Evolutionary conservation across 768 basidiomycete genomes (phyloP), one percentile per base, ranked within the genome.

Genomic region (Infundibulicybe gibba): DNA sequence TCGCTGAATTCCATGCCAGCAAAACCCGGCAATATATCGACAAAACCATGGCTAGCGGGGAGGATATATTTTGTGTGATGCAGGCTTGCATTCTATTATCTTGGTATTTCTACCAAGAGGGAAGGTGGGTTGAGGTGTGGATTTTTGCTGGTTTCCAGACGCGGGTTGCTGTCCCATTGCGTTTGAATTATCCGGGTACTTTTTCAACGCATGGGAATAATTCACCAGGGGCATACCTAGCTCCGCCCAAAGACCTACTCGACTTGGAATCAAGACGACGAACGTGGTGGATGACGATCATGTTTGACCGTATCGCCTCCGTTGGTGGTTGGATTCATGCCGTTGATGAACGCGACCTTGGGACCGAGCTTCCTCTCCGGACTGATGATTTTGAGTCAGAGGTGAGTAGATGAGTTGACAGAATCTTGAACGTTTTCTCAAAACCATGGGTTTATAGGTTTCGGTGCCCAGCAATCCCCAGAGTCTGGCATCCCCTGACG

Each of bases 51-150:
- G 83, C 85, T n/a, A 89, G 82, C 34, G 90, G 90, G 33, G 81
- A 87, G 62, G 86, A 91, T 54, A 91, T 92, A 47, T 90, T 93
- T 62, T 78, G 79, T 5, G 89, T 92, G 8, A 79, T 92, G 77
- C 89, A 92, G 60, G 90, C 90, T 5, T 90, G 90, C 57, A 85
- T 86, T 51, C 68, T 93, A 17, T 77, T 93, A 14, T 88, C 87
- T 2, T 93, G 90, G 90, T 92, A 90, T 65, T 91, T 92, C 54
- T 93, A 91, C 59, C 85, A 90, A 47, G 90, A 92, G 64, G 90
- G 90, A 2, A 76, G 89, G 45, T 80, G 90, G 90, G 90, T 92
- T 8, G 90, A 93, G 65, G 85, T 92, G 3, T 92, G 90, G 90
- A 87, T 91, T 34, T 90, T 90, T 64, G 88, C 90, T 15, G 87